Percentiles rank a stretch among this genome's conserved stretches.
Evolutionary conservation across 2,329 filamentous ascomycete species (phyloP).

Genomic region (Trichoderma asperellum): DNA sequence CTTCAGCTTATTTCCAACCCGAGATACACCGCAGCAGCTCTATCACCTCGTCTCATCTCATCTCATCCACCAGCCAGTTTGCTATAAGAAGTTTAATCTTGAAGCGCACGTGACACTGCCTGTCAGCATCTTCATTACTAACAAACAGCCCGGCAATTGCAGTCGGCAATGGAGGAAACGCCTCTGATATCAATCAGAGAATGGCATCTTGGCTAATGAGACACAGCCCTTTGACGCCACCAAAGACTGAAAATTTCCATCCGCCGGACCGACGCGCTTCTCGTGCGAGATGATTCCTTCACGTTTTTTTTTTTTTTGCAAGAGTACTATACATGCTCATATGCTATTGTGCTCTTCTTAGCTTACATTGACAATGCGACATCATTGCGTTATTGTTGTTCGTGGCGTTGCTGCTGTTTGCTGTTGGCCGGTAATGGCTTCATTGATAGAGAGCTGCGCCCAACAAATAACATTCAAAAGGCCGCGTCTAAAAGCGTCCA

Average conservation of each 20-base stretch:
- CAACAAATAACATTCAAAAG: not conserved
- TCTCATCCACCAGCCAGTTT: not conserved
- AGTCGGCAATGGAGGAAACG: slow-evolving; percentile 14
- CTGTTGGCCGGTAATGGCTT: slow-evolving; percentile 1
- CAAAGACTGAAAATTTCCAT: slow-evolving; percentile 15
- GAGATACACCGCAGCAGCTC: not conserved
- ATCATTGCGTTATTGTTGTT: not conserved
- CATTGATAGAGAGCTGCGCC: not conserved
- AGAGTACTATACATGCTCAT: not conserved
- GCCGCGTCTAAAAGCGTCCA: not conserved
- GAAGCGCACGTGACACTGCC: not conserved
- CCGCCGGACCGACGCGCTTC: slow-evolving; percentile 22
- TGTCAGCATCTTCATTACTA: not conserved
- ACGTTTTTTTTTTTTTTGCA: not conserved
- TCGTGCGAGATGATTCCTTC: not conserved
- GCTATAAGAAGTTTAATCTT: not conserved
- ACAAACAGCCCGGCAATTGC: not conserved
- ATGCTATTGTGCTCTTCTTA: not conserved
- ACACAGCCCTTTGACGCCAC: slow-evolving; percentile 13
- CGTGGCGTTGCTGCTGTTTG: not conserved
- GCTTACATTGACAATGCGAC: not conserved
- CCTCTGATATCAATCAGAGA: not conserved
- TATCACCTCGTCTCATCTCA: not conserved
- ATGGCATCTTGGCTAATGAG: not conserved
- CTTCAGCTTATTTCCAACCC: not conserved